Percentiles rank a stretch among this genome's conserved stretches.
phyloP scores from a whole-genome alignment of 148 eudicot species.

The Hydrangea macrophylla region DNA sequence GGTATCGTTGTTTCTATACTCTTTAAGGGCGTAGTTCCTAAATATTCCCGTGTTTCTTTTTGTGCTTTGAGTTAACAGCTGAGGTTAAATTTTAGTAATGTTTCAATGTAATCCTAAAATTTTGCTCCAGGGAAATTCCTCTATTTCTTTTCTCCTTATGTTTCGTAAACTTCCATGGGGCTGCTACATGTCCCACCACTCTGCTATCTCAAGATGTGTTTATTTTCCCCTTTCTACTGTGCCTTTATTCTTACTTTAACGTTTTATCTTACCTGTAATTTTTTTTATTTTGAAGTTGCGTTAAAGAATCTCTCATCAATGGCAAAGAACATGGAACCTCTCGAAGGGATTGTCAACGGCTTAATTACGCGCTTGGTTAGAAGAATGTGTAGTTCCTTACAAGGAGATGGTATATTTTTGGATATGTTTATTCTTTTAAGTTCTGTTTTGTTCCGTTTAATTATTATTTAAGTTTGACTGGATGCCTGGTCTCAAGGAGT shows the following conservation, averaged over 20 bases:
- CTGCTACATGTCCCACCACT: background rate
- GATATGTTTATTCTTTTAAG: background rate
- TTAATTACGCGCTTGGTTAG: slow-evolving; percentile 54
- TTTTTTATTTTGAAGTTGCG: slow-evolving; percentile 40
- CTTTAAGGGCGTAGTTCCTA: too few relatives aligned
- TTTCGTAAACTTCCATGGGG: background rate
- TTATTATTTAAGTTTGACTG: background rate
- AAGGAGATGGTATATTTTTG: slow-evolving; percentile 52
- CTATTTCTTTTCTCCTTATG: background rate
- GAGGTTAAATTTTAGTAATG: too few relatives aligned
- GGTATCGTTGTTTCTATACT: too few relatives aligned
- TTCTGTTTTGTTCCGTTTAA: background rate
- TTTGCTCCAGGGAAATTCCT: too few relatives aligned
- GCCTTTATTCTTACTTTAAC: background rate
- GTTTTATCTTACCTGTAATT: background rate
- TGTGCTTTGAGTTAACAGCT: too few relatives aligned
- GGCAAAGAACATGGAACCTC: slow-evolving; percentile 36
- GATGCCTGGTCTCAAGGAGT: too few relatives aligned
- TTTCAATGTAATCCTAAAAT: too few relatives aligned
- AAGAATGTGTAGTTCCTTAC: slow-evolving; percentile 62
- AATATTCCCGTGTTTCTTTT: too few relatives aligned
- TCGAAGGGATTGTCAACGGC: slow-evolving; percentile 65
- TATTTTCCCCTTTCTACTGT: background rate
- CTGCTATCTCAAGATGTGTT: background rate
- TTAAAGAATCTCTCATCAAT: slow-evolving; percentile 35